phyloP scores from a whole-genome alignment of 2,329 filamentous ascomycete species.

The Eutypa lata region DNA sequence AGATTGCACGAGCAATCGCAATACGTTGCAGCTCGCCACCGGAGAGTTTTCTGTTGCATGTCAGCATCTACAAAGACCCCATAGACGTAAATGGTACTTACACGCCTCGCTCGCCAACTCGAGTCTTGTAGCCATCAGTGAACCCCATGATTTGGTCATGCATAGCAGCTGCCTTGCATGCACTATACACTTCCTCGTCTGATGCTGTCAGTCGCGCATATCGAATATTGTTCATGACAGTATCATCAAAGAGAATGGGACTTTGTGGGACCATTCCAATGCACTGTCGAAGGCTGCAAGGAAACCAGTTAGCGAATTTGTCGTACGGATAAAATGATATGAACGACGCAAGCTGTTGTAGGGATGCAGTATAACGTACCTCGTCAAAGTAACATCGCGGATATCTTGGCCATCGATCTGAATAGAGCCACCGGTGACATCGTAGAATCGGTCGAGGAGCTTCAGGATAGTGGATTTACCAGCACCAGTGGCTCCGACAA shows the following conservation, averaged over 20 bases:
- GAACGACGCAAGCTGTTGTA: neutral
- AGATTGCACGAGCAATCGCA: constrained; percentile 67
- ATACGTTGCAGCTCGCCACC: constrained; percentile 66
- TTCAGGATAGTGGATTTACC: constrained; percentile 49
- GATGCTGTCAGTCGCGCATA: constrained; percentile 49
- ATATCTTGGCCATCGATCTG: constrained; percentile 45
- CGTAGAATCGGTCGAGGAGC: constrained; percentile 50
- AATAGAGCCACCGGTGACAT: constrained; percentile 42
- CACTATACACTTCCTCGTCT: constrained; percentile 47
- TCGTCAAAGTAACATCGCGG: constrained; percentile 36
- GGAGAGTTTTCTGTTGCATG: constrained; percentile 52
- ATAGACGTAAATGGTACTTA: constrained; percentile 29
- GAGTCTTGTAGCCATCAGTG: constrained; percentile 50
- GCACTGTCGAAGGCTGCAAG: constrained; percentile 33
- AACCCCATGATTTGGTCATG: constrained; percentile 53
- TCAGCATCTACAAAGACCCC: too few species aligned
- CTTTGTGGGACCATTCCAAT: constrained; percentile 45
- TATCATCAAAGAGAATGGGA: constrained; percentile 49
- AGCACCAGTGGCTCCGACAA: constrained; percentile 58
- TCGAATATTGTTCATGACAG: constrained; percentile 52
- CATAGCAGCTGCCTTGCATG: constrained; percentile 51
- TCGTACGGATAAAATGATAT: neutral
- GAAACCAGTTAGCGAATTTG: neutral
- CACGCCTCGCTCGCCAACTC: constrained; percentile 51
- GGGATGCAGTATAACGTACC: constrained; percentile 18